Percentiles rank a stretch among this genome's conserved stretches.
Conservation (phyloP, 192 early-diverging fungal species). For the Umbelopsis vinacea region DNA sequence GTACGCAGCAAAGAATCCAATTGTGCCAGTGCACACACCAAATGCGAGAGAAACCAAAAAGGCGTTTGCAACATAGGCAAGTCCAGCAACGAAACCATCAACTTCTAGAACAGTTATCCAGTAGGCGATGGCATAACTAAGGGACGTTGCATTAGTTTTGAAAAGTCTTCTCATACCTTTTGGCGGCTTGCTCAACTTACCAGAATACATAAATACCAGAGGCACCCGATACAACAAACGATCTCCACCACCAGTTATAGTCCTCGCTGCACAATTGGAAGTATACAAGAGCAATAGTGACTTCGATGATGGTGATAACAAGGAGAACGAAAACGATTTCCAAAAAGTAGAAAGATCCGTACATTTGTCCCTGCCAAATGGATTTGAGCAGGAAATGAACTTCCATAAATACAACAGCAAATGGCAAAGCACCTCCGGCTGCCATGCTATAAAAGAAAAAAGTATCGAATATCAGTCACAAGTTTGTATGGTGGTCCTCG, state of each 20-base stretch:
- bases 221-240: constrained; percentile 72
- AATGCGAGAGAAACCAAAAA: constrained; percentile 70
- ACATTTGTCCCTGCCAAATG: constrained; percentile 70
- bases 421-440: constrained; percentile 56
- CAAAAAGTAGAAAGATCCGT: constrained; percentile 67
- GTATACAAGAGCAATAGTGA: constrained; percentile 71
- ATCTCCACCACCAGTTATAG: constrained; percentile 94
- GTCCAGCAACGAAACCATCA: constrained; percentile 63
- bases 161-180: too few species aligned
- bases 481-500: neutral
- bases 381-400: constrained; percentile 73
- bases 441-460: constrained; percentile 36
- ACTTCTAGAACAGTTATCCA: constrained; percentile 74
- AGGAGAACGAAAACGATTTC: constrained; percentile 64
- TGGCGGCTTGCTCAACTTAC: constrained; percentile 22
- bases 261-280: constrained; percentile 70
- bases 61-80: constrained; percentile 78
- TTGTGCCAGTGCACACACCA: constrained; percentile 73
- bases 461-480: neutral
- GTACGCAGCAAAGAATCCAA: constrained; percentile 77
- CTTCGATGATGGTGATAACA: constrained; percentile 58
- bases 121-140: constrained; percentile 64
- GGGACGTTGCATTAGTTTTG: neutral
- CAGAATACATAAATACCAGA: constrained; percentile 56
- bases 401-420: constrained; percentile 75